phyloP scores from a whole-genome alignment of 768 basidiomycete species.

The Boletus eberwhitei region DNA sequence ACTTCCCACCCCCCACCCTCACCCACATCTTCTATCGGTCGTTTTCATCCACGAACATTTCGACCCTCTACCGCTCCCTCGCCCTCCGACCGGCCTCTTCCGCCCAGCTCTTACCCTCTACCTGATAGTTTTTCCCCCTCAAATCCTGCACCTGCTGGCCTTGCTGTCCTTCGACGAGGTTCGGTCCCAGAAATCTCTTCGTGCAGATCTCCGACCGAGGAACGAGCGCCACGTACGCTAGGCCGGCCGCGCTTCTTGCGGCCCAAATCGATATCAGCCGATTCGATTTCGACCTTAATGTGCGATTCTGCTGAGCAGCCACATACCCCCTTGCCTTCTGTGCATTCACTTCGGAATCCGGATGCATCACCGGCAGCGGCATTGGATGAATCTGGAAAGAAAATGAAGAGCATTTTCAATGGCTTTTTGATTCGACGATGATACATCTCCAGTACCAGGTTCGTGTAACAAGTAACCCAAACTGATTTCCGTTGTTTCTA shows the following conservation, averaged over 20 bases:
- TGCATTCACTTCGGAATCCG: not conserved
- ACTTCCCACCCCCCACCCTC: constrained; percentile 24
- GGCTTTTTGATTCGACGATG: constrained; percentile 39
- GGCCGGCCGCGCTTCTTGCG: constrained; percentile 32
- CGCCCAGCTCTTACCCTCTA: not conserved
- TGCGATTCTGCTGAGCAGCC: constrained; percentile 10
- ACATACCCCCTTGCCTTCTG: constrained; percentile 5
- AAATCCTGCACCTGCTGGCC: constrained; percentile 4
- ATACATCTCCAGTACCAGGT: not conserved
- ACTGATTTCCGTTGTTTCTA: not conserved
- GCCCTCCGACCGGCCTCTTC: constrained; percentile 23
- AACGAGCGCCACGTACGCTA: constrained; percentile 18
- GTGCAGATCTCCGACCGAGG: constrained; percentile 9
- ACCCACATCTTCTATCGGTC: constrained; percentile 18
- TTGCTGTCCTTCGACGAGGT: constrained; percentile 22
- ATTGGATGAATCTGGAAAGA: constrained; percentile 27
- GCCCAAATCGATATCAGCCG: constrained; percentile 53
- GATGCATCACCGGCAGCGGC: constrained; percentile 2
- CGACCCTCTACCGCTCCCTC: constrained; percentile 53
- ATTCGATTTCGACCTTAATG: constrained; percentile 44
- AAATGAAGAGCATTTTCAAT: constrained; percentile 40
- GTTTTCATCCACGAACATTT: constrained; percentile 24
- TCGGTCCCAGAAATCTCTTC: constrained; percentile 27
- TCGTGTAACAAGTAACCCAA: not conserved
- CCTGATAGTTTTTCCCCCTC: not conserved